Evolutionary conservation across 306 rosid species (phyloP), one percentile per base, ranked within the genome.

Genomic region (Acacia crassicarpa): DNA sequence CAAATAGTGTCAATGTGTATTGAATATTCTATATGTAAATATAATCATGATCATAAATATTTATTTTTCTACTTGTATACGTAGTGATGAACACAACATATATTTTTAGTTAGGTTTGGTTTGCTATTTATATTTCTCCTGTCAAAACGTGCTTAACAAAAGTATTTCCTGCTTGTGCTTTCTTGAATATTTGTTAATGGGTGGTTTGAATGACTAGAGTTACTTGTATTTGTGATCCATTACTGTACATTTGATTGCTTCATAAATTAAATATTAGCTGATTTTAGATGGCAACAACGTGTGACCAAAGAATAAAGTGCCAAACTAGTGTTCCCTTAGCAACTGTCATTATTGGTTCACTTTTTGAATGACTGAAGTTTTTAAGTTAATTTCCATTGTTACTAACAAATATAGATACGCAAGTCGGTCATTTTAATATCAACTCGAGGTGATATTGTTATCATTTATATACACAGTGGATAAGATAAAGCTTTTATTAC

Each of bases 181-280:
- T 27, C 65, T 62, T 68, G n/a, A 22, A 45, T 86, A 72, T 59
- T 78, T 59, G 8, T 70, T 53, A 66, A 38, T 9, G 35, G 17
- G 53, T 77, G 77, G 72, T 80, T 72, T 32, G 49, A 76, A 80
- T 67, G 67, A 35, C 35, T 67, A 75, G 62, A 70, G 76, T 69
- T 76, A 56, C 78, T 30, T 27, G 66, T 32, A 32, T 61, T 6
- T 33, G 35, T 38, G 79, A 75, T 75, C 23, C 27, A 20, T 19
- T 25, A n/a, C 62, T 72, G 61, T 46, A 27, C 19, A 27, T 74
- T 74, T 32, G 45, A 35, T 51, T 51, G 46, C 32, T 74, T 74
- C 27, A 68, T 69, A 69, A 53, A 67, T 67, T 80, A 20, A 54
- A 41, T 30, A n/a, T 72, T 82, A 51, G 15, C 38, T 78, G 15